These are phyloP conservation scores for Cryptosporidium baileyi DNA, from an alignment of 169 alveolate genomes.

Conservation along the genomic window DNA sequence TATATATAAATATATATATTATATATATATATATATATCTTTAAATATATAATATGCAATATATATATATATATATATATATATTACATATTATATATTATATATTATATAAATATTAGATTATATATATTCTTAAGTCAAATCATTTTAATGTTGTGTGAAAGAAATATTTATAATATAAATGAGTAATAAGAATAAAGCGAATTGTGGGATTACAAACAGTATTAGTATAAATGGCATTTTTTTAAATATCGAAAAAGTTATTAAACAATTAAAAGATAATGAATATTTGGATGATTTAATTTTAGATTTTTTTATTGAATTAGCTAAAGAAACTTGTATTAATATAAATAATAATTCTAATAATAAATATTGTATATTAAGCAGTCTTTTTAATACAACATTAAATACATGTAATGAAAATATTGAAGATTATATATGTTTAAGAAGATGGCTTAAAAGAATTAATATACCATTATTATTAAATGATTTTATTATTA, in stretches of 20 bases:
- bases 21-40: too few relatives aligned
- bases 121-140: background rate
- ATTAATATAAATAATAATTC: background rate
- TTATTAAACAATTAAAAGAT: background rate
- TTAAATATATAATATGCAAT: too few relatives aligned
- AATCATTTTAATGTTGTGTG: background rate
- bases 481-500: constrained; percentile 30
- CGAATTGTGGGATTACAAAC: background rate
- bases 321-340: constrained; percentile 23
- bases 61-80: too few relatives aligned
- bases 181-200: background rate
- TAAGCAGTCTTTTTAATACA: constrained; percentile 47
- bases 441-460: constrained; percentile 45
- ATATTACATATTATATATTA: too few relatives aligned
- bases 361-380: background rate
- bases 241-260: background rate
- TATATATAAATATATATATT: too few relatives aligned
- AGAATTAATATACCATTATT: constrained; percentile 19
- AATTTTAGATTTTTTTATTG: constrained; percentile 41
- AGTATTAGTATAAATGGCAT: constrained; percentile 5
- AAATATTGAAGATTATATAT: constrained; percentile 12
- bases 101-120: too few relatives aligned
- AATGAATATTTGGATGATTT: constrained; percentile 41
- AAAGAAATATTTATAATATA: background rate
- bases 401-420: constrained; percentile 28